Base-by-base conservation (phyloP, 1,139 yeast genomes). In the Blastobotrys malaysiensis region DNA sequence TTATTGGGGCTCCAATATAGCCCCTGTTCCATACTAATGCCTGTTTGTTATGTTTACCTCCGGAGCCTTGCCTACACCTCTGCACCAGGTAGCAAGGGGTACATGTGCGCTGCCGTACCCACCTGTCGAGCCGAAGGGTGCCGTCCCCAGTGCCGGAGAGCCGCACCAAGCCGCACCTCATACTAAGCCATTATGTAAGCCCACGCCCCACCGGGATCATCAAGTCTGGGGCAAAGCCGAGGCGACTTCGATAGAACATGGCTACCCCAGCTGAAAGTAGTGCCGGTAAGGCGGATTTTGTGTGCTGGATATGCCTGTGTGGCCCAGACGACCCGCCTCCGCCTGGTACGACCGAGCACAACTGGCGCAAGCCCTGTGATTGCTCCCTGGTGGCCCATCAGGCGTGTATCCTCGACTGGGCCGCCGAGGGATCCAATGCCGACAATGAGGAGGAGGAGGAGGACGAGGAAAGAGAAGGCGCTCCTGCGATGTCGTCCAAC, bases 241-340 rank as follows among this genome's bases (percentile, higher is more conserved):
- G 31, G 31, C 31, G 11, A 26, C 7, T n/a, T 26, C 31, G 11
- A 9, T 9, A 4, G 31, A 22, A 26, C 31, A 26, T 26, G 31
- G 31, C 31, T 26, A 26, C 31, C 31, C 31, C 31, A 4, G 31
- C 11, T 26, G 31, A 26, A 9, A 26, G 31, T 26, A 26, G 31
- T 26, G 31, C 31, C 31, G 11, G 11, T 26, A 26, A 9, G 11
- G 31, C 31, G 31, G 31, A 26, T 9, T 26, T 26, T 9, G 31
- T 26, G 49, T 78, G 82, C 62, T 77, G 78, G 74, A 77, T 78
- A 43, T 78, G 82, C 55, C 66, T 77, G 21, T 76, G 76, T 1
- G 65, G 67, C 2, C 69, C 65, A 1, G 72, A 66, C 16, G 80
- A 76, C 43, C 58, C 64, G 0, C 77, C 79, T 6, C 67, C 66